Evolutionary conservation across 306 rosid species (phyloP).

Genomic region (Fagus sylvatica): DNA sequence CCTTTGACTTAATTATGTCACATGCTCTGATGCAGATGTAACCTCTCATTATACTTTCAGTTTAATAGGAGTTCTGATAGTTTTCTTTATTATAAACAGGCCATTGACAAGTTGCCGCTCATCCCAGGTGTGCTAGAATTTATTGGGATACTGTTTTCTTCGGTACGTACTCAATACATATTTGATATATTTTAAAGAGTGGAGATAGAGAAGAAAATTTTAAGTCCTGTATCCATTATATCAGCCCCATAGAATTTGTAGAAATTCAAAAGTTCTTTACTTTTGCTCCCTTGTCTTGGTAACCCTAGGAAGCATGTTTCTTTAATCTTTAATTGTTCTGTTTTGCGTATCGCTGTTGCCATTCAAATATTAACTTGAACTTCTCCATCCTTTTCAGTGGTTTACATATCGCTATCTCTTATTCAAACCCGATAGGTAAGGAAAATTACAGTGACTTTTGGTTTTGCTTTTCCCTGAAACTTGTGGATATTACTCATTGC

Average conservation of each 20-base stretch:
- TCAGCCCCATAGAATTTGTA: neutral
- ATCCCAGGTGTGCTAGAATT: constrained; percentile 66
- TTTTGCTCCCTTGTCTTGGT: neutral
- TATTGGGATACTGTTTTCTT: constrained; percentile 70
- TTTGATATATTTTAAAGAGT: neutral
- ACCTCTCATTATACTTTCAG: neutral
- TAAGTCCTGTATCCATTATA: too few species aligned
- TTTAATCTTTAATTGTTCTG: neutral
- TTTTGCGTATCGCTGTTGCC: neutral
- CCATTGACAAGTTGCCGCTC: constrained; percentile 75
- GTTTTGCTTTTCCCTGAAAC: neutral
- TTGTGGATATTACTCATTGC: neutral
- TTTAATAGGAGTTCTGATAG: constrained; percentile 6
- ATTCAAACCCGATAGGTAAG: constrained; percentile 91
- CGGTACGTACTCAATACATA: constrained; percentile 48
- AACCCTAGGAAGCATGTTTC: too few species aligned
- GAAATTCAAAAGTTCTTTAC: neutral
- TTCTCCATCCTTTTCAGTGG: constrained; percentile 71
- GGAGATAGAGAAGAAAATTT: too few species aligned
- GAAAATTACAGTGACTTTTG: neutral
- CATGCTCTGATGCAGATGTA: neutral
- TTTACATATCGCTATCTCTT: constrained; percentile 87
- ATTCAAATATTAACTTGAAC: constrained; percentile 24
- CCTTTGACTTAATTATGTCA: neutral
- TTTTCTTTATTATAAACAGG: constrained; percentile 41